Evolutionary conservation across 2,329 filamentous ascomycete genomes (phyloP).

Genomic region (Stenocarpella maydis): DNA sequence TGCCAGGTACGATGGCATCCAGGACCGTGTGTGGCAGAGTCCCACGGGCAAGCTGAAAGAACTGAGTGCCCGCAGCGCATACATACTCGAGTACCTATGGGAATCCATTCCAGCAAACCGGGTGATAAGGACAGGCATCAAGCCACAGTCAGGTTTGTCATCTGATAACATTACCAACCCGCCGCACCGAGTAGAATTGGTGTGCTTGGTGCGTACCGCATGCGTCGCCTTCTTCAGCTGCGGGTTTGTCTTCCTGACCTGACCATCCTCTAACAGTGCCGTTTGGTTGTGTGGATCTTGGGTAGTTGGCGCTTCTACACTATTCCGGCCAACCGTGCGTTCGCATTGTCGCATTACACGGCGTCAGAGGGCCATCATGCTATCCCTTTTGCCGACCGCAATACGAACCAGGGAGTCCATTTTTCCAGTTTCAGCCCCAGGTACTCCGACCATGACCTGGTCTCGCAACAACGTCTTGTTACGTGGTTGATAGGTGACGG

Average conservation of each 20-base stretch:
- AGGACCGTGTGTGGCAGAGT: neutral
- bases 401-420: too few relatives aligned
- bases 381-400: too few relatives aligned
- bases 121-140: neutral
- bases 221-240: neutral
- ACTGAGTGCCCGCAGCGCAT: neutral
- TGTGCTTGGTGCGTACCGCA: neutral
- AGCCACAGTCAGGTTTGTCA: too few relatives aligned
- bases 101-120: neutral
- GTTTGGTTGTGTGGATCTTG: neutral
- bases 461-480: too few relatives aligned
- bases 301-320: neutral
- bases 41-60: neutral
- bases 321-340: constrained; percentile 20
- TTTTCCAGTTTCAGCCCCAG: too few relatives aligned
- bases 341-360: constrained; percentile 9
- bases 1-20: neutral
- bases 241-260: neutral
- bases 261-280: neutral
- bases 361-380: constrained; percentile 33
- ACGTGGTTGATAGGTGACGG: too few relatives aligned
- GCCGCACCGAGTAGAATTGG: neutral
- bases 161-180: neutral
- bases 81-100: neutral
- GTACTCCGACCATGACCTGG: too few relatives aligned